A percentile compares a stretch with the other conserved stretches of the same genome.
phyloP scores from a whole-genome alignment of 2,329 filamentous ascomycete species.

The Phyllosticta citribraziliensis region DNA sequence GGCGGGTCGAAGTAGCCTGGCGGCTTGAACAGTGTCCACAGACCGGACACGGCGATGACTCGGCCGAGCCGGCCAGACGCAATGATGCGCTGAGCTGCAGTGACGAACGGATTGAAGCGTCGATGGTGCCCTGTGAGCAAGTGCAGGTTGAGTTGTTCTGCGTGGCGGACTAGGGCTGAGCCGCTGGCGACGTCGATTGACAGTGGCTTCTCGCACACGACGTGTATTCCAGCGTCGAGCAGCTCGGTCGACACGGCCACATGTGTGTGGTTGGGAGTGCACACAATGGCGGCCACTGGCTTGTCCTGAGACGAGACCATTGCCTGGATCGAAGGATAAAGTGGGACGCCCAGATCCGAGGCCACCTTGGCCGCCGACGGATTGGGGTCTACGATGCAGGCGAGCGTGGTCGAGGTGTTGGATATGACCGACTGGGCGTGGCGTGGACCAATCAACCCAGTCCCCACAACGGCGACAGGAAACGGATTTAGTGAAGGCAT shows the following conservation, averaged over 20 bases:
- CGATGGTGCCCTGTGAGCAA: conserved; percentile 49
- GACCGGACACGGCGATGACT: conserved; percentile 43
- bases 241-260: conserved; percentile 42
- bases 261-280: conserved; percentile 51
- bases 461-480: conserved; percentile 39
- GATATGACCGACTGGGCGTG: conserved; percentile 37
- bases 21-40: conserved; percentile 47
- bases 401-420: conserved; percentile 30
- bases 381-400: conserved; percentile 39
- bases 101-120: conserved; percentile 49
- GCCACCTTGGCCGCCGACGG: conserved; percentile 29
- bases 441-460: conserved; percentile 41
- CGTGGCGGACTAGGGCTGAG: conserved; percentile 19
- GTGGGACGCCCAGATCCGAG: conserved; percentile 26
- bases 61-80: conserved; percentile 31
- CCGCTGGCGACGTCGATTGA: conserved; percentile 33
- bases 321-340: conserved; percentile 32
- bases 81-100: conserved; percentile 39
- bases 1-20: conserved; percentile 40
- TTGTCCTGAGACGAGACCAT: conserved; percentile 32
- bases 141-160: conserved; percentile 23
- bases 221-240: conserved; percentile 38
- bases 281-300: conserved; percentile 48
- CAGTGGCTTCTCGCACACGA: conserved; percentile 50
- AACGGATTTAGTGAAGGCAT: conserved; percentile 14